Evolutionary conservation across 176 grass and related monocot genomes (phyloP).

Genomic region (Areca catechu): DNA sequence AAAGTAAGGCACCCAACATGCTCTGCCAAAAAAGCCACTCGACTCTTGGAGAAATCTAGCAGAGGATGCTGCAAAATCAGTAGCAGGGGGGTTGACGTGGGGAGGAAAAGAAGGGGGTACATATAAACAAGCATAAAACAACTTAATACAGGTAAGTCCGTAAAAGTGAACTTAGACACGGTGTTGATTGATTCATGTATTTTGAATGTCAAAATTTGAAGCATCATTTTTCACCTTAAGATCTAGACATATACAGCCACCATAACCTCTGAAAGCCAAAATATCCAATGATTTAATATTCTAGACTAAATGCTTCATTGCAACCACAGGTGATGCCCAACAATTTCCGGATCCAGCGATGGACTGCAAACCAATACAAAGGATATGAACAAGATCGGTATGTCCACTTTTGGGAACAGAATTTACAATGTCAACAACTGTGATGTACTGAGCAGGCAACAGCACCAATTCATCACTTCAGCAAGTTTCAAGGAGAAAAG

Average conservation of each 20-base stretch:
- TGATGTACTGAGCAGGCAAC: not conserved
- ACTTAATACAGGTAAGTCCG: too few species aligned
- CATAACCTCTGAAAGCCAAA: not conserved
- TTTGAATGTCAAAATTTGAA: slow-evolving; percentile 9
- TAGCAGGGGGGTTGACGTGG: too few species aligned
- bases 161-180: too few species aligned
- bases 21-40: too few species aligned
- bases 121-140: too few species aligned
- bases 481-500: too few species aligned
- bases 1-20: too few species aligned
- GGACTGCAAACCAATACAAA: not conserved
- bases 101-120: too few species aligned
- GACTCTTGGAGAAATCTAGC: too few species aligned
- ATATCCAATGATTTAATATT: not conserved
- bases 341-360: not conserved
- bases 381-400: not conserved
- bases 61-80: too few species aligned
- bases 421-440: slow-evolving; percentile 6
- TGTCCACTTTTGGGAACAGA: not conserved
- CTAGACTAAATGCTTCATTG: not conserved
- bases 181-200: too few species aligned
- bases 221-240: not conserved
- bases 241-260: slow-evolving; percentile 6
- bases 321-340: not conserved
- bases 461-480: not conserved